These are phyloP conservation scores for Areca catechu DNA, from an alignment of 176 grass and related monocot genomes.

Conservation along the genomic window DNA sequence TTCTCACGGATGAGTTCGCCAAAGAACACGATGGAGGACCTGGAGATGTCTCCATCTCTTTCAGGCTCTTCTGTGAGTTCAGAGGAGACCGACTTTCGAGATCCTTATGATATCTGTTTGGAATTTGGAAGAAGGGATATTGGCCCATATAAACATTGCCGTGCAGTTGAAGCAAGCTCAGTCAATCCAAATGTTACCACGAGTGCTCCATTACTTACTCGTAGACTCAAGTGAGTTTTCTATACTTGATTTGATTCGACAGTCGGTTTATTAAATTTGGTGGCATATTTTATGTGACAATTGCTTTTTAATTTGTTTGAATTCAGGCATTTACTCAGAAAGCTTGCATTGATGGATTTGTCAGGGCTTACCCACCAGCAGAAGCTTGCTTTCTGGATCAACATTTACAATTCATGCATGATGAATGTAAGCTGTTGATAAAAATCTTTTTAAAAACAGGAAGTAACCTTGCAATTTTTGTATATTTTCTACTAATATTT, in stretches of 20 bases:
- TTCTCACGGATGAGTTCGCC: slow-evolving; percentile 46
- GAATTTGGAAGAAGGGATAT: slow-evolving; percentile 68
- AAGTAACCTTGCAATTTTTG: too few relatives aligned
- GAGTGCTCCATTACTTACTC: slow-evolving; percentile 29
- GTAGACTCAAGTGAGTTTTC: slow-evolving; percentile 66
- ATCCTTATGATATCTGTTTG: slow-evolving; percentile 59
- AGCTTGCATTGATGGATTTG: slow-evolving; percentile 52
- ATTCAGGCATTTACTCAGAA: slow-evolving; percentile 59
- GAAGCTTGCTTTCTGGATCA: slow-evolving; percentile 99
- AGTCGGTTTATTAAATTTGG: neutral
- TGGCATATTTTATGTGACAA: neutral
- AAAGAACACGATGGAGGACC: slow-evolving; percentile 34
- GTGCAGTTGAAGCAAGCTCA: slow-evolving; percentile 39
- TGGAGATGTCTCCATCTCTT: slow-evolving; percentile 40
- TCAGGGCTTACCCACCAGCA: slow-evolving; percentile 70
- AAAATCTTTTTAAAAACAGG: too few relatives aligned
- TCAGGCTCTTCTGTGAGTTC: slow-evolving; percentile 47
- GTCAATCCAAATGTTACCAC: slow-evolving; percentile 35
- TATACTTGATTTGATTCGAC: neutral
- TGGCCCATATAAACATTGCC: slow-evolving; percentile 63
- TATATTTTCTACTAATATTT: too few relatives aligned
- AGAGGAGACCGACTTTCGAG: slow-evolving; percentile 42
- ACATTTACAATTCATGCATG: slow-evolving; percentile 92
- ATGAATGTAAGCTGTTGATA: slow-evolving; percentile 80
- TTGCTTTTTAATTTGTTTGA: slow-evolving; percentile 7